Evolutionary conservation across 306 rosid species (phyloP).

Genomic region (Castanopsis chinensis): DNA sequence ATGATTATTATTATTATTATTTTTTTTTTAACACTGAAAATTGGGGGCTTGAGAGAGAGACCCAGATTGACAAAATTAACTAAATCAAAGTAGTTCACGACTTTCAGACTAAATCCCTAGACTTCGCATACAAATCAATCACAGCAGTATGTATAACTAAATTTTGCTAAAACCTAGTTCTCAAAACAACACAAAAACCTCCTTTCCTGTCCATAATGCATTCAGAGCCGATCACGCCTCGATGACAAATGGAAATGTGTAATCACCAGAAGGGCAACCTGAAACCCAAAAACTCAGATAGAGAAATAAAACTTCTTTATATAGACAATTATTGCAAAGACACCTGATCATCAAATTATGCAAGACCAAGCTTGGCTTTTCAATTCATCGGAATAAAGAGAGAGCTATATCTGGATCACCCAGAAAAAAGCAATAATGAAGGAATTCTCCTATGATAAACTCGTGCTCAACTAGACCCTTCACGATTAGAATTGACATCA

Average conservation of each 20-base stretch:
- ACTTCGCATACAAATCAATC: conserved; percentile 26
- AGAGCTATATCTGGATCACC: conserved; percentile 31
- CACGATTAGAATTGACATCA: conserved; percentile 17
- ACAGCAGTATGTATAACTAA: conserved; percentile 28
- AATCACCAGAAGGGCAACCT: conserved; percentile 32
- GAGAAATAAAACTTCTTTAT: conserved; percentile 19
- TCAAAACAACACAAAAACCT: conserved; percentile 26
- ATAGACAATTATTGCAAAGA: conserved; percentile 23
- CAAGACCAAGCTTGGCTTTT: conserved; percentile 22
- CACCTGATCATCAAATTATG: conserved; percentile 30
- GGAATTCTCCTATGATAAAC: conserved; percentile 5
- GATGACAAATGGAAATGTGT: conserved; percentile 31
- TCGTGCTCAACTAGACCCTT: conserved; percentile 20
- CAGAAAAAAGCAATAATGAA: conserved; percentile 25
- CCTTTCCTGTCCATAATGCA: conserved; percentile 11
- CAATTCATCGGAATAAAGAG: conserved; percentile 14
- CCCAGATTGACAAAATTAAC: no score
- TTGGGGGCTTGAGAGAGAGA: no score
- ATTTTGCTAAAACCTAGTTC: conserved; percentile 29
- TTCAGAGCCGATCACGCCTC: conserved; percentile 37
- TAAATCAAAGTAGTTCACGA: no score
- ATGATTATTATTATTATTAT: no score
- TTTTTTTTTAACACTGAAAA: no score
- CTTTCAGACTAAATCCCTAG: neutral
- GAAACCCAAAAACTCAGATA: conserved; percentile 10